Evolutionary conservation across 176 grass and related monocot genomes (phyloP), one percentile per base, ranked within the genome.

Genomic region (Aegilops longissima): DNA sequence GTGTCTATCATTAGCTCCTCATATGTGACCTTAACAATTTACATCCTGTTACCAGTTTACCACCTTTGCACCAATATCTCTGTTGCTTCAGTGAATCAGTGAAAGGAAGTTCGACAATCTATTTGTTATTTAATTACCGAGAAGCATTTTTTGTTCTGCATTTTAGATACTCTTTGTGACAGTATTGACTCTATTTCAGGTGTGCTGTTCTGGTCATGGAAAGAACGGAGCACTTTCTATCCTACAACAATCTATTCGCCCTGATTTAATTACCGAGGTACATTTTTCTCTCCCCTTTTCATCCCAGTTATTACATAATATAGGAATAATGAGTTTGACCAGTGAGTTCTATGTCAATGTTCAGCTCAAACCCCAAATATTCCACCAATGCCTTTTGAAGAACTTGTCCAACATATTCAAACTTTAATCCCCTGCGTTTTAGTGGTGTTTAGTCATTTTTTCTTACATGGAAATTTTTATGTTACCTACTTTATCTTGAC

Each of bases 141-240:
- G 59, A 13, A 44, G 38, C 64, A 70, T 58, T 29, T 8, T 51
- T 68, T 83, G 52, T 81, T 59, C 62, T 56, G 31, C 82, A 86
- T 88, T 86, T 86, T 20, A 78, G 71, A 82, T 5, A 33, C 66
- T 31, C 52, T 64, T 78, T 90, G 12, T 83, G 9, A 87, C 44
- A 84, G 23, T 82, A 42, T 83, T 76, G 35, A 12, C 39, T 90
- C 51, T 88, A 30, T 95, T 87, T 78, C 71, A 98, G 96, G 93
- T 98, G 5, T 98, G 96, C 86, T 98, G 96, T 86, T 98, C 96
- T 49, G 96, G 96, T 83, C 93, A 98, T 86, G 96, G 96, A 84
- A 98, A 98, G 83, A 98, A 98, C 82, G 96, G 96, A 80, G 68
- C 96, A 66, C 90, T 98, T 79, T 94, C 86, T 56, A 84, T 91